phyloP scores from a whole-genome alignment of 2,329 filamentous ascomycete species.

The Fusarium duplospermum region DNA sequence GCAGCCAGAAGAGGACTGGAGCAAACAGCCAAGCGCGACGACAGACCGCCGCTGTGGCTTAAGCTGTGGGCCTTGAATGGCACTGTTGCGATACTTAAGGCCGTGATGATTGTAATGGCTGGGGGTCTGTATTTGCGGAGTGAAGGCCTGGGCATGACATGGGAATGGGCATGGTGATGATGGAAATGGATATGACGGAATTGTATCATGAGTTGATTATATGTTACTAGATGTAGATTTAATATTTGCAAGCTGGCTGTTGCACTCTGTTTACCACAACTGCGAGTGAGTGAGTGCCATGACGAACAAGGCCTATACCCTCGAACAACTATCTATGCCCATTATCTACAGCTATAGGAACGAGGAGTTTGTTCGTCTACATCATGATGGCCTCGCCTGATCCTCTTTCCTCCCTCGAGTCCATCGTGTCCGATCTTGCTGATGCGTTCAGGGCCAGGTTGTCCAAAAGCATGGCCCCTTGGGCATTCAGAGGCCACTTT shows the following conservation, averaged over 20 bases:
- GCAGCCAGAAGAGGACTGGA: slow-evolving; percentile 44
- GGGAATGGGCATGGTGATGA: slow-evolving; percentile 26
- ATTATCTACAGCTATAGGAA: neutral
- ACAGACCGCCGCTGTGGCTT: slow-evolving; percentile 47
- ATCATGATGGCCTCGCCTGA: neutral
- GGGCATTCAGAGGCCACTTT: neutral
- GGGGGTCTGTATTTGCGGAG: slow-evolving; percentile 12
- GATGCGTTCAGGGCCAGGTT: no score
- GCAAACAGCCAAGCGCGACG: slow-evolving; percentile 43
- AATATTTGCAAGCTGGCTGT: slow-evolving; percentile 20
- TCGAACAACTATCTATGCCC: neutral
- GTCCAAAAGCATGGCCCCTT: neutral
- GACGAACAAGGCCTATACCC: neutral
- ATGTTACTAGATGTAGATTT: slow-evolving; percentile 29
- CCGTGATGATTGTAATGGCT: neutral
- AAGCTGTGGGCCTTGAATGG: neutral
- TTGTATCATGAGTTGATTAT: slow-evolving; percentile 24
- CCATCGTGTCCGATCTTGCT: neutral
- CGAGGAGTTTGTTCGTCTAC: neutral
- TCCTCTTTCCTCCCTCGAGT: neutral
- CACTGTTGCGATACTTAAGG: neutral
- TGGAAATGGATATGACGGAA: slow-evolving; percentile 7
- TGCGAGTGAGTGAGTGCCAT: neutral
- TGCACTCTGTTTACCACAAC: neutral
- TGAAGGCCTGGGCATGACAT: slow-evolving; percentile 4